phyloP scores from a whole-genome alignment of 139 green algal genomes.

The Microglena sp. region DNA sequence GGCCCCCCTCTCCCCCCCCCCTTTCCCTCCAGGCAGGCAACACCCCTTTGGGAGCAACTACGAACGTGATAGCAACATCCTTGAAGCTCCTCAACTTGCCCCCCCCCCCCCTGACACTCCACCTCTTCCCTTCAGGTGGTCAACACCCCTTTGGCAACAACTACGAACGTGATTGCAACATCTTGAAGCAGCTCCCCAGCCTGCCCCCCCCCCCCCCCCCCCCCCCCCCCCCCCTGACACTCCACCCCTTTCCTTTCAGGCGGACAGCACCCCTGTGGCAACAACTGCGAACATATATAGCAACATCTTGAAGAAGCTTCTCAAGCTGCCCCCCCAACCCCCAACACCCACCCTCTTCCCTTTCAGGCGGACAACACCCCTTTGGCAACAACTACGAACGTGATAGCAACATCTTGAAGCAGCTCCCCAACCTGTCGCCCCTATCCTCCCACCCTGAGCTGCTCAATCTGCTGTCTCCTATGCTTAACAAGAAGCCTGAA shows the following conservation, averaged over 20 bases:
- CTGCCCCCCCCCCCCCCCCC: no score
- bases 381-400: constrained; percentile 82
- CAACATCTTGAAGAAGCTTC: no score
- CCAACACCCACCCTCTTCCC: background rate
- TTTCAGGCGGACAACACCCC: constrained; percentile 65
- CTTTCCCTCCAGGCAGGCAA: constrained; percentile 33
- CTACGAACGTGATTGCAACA: constrained; percentile 84
- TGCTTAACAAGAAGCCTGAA: constrained; percentile 57
- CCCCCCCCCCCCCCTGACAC: no score
- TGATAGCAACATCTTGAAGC: constrained; percentile 77
- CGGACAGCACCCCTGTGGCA: no score
- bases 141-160: constrained; percentile 82
- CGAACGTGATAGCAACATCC: constrained; percentile 85
- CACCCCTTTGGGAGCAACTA: constrained; percentile 87
- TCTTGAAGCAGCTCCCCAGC: constrained; percentile 49
- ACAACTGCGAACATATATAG: no score
- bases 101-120: background rate
- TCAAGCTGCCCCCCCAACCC: no score
- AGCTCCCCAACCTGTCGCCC: constrained; percentile 22
- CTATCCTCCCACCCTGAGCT: constrained; percentile 57
- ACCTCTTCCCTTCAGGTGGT: constrained; percentile 34
- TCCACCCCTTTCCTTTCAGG: no score
- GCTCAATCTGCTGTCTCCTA: constrained; percentile 47
- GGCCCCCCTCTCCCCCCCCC: no score
- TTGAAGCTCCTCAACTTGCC: constrained; percentile 32